phyloP scores from a whole-genome alignment of 2,329 filamentous ascomycete species.

The Phyllosticta citribraziliensis region DNA sequence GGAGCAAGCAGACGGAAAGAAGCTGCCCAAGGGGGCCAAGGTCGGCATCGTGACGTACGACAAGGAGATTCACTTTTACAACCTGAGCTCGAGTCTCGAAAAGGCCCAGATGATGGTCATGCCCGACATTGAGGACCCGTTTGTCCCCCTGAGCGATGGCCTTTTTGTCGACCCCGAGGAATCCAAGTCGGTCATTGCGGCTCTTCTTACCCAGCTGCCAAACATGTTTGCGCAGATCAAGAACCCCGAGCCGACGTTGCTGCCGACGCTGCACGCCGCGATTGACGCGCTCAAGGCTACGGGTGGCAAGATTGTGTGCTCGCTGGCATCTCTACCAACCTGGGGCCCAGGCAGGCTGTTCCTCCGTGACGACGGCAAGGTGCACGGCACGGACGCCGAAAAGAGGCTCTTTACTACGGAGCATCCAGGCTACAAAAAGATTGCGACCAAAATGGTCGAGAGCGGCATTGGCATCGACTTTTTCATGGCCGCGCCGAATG shows the following conservation, averaged over 20 bases:
- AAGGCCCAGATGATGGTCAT: conserved; percentile 98
- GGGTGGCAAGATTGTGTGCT: conserved; percentile 86
- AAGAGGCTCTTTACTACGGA: conserved; percentile 89
- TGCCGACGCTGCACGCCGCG: conserved; percentile 76
- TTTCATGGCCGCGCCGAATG: conserved; percentile 84
- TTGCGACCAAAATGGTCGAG: conserved; percentile 78
- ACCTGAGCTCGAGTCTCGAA: conserved; percentile 68
- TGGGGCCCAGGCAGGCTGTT: conserved; percentile 82
- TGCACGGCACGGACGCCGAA: conserved; percentile 77
- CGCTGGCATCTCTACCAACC: conserved; percentile 77
- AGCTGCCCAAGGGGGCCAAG: conserved; percentile 68
- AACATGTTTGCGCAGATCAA: conserved; percentile 80
- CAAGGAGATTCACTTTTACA: conserved; percentile 97
- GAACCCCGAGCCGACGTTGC: conserved; percentile 79
- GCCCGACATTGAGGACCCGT: conserved; percentile 94
- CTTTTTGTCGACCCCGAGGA: conserved; percentile 92
- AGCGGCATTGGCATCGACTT: conserved; percentile 84
- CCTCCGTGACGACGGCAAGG: conserved; percentile 78
- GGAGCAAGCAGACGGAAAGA: conserved; percentile 40
- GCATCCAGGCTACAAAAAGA: conserved; percentile 77
- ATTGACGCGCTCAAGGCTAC: conserved; percentile 75
- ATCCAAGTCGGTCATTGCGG: conserved; percentile 75
- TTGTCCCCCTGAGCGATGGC: conserved; percentile 82
- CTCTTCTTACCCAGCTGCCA: conserved; percentile 75
- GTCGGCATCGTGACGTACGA: conserved; percentile 95